Percentiles rank a stretch among this genome's conserved stretches.
Evolutionary conservation across 129 eudicot genomes (phyloP).

Genomic region (Rutidosis leptorrhynchoides): DNA sequence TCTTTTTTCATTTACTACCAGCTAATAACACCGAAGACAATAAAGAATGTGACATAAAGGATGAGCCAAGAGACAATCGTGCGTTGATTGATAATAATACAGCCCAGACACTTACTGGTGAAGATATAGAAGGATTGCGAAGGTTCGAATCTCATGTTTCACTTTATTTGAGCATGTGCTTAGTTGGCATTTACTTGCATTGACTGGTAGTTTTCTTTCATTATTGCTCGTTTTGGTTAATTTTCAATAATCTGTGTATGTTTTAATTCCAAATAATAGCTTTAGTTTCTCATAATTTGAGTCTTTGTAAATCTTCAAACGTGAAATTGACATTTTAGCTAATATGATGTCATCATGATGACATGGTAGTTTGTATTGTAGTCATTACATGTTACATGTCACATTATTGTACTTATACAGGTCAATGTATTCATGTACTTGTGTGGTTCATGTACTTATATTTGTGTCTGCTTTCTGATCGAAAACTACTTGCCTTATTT

Average conservation of each 20-base stretch:
- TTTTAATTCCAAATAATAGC: neutral
- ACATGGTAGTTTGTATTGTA: neutral
- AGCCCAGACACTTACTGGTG: constrained; percentile 87
- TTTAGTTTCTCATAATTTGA: neutral
- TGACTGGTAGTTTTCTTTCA: neutral
- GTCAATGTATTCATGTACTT: neutral
- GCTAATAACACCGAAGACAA: constrained; percentile 52
- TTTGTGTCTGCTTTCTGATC: neutral
- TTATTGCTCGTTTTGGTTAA: neutral
- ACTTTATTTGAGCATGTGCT: neutral
- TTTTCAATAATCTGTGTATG: neutral
- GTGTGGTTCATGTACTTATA: neutral
- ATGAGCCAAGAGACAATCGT: constrained; percentile 72
- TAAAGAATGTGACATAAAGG: constrained; percentile 34
- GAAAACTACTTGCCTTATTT: neutral
- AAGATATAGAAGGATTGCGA: constrained; percentile 78
- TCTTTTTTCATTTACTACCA: constrained; percentile 3
- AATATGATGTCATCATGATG: neutral
- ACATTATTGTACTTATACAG: neutral
- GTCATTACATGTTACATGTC: neutral
- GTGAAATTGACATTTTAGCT: neutral
- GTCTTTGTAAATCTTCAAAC: neutral
- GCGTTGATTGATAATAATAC: constrained; percentile 83
- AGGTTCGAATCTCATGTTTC: constrained; percentile 41
- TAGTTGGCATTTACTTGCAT: neutral